Evolutionary conservation across 2,329 filamentous ascomycete genomes (phyloP).

Genomic region (Monilinia laxa): DNA sequence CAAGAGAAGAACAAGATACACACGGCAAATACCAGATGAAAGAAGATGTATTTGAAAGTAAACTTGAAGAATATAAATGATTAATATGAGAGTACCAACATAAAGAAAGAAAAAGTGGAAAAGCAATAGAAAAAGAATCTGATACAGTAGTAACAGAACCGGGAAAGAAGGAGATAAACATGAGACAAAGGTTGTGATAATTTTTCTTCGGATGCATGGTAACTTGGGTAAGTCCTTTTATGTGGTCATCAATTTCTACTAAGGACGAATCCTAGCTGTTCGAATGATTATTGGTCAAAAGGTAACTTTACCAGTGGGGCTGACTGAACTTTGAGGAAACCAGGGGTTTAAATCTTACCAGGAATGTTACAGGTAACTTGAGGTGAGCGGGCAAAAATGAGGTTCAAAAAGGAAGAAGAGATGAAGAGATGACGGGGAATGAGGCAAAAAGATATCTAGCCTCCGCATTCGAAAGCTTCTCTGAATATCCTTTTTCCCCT

Average conservation of each 20-base stretch:
- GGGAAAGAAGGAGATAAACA: conserved; percentile 10
- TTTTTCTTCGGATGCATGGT: conserved; percentile 8
- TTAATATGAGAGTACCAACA: background rate
- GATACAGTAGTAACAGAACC: conserved; percentile 7
- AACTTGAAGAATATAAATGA: background rate
- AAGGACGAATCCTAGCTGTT: background rate
- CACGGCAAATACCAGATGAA: background rate
- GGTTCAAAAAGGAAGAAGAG: no score
- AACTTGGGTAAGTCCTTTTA: conserved; percentile 2
- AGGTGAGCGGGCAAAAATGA: background rate
- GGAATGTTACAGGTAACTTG: conserved; percentile 11
- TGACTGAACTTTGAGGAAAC: background rate
- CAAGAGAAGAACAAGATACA: background rate
- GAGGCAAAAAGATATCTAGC: background rate
- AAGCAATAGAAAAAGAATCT: background rate
- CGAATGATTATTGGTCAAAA: background rate
- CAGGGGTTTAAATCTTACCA: conserved; percentile 5
- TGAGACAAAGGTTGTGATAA: conserved; percentile 11
- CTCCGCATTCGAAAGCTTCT: background rate
- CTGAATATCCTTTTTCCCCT: background rate
- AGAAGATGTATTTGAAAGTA: background rate
- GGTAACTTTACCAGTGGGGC: background rate
- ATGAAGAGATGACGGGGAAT: background rate
- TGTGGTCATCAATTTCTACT: conserved; percentile 4
- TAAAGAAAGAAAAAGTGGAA: background rate